Conservation (phyloP, 140 eudicot species). For the Ambrosia hybrid region DNA sequence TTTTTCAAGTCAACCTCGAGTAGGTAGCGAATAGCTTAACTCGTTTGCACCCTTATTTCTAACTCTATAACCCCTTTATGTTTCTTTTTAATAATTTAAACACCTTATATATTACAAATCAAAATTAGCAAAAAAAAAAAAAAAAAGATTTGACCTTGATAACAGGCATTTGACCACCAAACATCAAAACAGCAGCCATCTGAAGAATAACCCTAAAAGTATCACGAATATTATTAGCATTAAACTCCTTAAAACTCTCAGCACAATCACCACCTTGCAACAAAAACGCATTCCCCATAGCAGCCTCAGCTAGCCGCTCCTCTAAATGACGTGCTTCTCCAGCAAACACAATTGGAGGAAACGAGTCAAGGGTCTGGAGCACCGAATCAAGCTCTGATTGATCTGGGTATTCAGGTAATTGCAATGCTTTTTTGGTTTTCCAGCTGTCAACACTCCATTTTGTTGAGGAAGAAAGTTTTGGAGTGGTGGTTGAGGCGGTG, state of each 20-base stretch:
- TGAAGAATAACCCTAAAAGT: slow-evolving; percentile 67
- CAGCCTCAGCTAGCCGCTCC: slow-evolving; percentile 72
- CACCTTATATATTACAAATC: no score
- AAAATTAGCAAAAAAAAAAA: no score
- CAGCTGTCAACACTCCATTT: slow-evolving; percentile 64
- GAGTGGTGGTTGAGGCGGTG: slow-evolving; percentile 21
- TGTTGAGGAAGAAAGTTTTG: slow-evolving; percentile 25
- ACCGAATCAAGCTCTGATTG: slow-evolving; percentile 57
- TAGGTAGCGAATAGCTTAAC: no score
- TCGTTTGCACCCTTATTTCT: no score
- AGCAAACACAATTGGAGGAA: slow-evolving; percentile 80
- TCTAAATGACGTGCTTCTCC: slow-evolving; percentile 71
- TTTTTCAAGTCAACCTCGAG: no score
- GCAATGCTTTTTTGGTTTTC: slow-evolving; percentile 65
- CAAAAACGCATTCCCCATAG: slow-evolving; percentile 71
- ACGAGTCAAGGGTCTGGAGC: slow-evolving; percentile 55
- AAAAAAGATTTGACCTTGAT: slow-evolving; percentile 38
- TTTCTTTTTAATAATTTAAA: neutral
- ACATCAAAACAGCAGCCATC: slow-evolving; percentile 71
- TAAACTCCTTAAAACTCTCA: slow-evolving; percentile 85
- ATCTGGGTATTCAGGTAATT: slow-evolving; percentile 75
- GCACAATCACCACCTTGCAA: slow-evolving; percentile 89
- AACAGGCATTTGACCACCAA: slow-evolving; percentile 78
- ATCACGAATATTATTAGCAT: slow-evolving; percentile 65
- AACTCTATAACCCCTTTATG: no score